Conservation (phyloP, 495 filamentous ascomycete species). For the Paragyromitra xinjiangensis region DNA sequence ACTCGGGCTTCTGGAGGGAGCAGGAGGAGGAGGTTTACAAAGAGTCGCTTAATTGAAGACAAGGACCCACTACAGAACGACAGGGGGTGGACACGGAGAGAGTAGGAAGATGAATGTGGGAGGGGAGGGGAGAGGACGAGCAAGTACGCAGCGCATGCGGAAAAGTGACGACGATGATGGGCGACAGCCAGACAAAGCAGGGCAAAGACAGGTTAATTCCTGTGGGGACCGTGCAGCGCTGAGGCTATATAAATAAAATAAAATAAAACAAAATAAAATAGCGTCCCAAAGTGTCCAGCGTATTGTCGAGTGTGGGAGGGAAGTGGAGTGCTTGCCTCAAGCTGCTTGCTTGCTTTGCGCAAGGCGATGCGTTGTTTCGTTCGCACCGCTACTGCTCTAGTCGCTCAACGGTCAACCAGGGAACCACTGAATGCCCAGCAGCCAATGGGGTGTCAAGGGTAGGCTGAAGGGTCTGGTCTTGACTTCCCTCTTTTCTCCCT, state of each 20-base stretch:
- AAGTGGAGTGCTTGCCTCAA: slow-evolving; percentile 37
- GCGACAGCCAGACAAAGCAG: slow-evolving; percentile 38
- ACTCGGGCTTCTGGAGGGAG: slow-evolving; percentile 47
- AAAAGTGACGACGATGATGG: slow-evolving; percentile 50
- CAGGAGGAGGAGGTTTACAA: slow-evolving; percentile 36
- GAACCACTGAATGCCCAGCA: slow-evolving; percentile 28
- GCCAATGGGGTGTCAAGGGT: slow-evolving; percentile 41
- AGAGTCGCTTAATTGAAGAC: slow-evolving; percentile 45
- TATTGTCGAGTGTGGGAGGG: slow-evolving; percentile 15
- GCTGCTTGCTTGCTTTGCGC: slow-evolving; percentile 20
- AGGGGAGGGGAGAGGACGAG: slow-evolving; percentile 23
- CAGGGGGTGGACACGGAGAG: slow-evolving; percentile 36
- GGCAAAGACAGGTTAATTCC: slow-evolving; percentile 39
- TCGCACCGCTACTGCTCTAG: slow-evolving; percentile 33
- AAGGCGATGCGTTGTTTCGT: slow-evolving; percentile 54
- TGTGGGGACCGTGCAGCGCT: slow-evolving; percentile 21
- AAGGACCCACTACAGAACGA: slow-evolving; percentile 37
- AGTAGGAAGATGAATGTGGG: slow-evolving; percentile 39
- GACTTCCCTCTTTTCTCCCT: slow-evolving; percentile 11
- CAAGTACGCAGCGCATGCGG: slow-evolving; percentile 25
- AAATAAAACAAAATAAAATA: slow-evolving; percentile 30
- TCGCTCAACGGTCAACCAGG: slow-evolving; percentile 40
- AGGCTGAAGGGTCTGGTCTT: slow-evolving; percentile 40
- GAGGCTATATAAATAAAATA: slow-evolving; percentile 33
- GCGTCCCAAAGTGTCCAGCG: slow-evolving; percentile 36